Evolutionary conservation across 2,329 filamentous ascomycete species (phyloP).

Genomic region (Cladosporium cucumerinum): DNA sequence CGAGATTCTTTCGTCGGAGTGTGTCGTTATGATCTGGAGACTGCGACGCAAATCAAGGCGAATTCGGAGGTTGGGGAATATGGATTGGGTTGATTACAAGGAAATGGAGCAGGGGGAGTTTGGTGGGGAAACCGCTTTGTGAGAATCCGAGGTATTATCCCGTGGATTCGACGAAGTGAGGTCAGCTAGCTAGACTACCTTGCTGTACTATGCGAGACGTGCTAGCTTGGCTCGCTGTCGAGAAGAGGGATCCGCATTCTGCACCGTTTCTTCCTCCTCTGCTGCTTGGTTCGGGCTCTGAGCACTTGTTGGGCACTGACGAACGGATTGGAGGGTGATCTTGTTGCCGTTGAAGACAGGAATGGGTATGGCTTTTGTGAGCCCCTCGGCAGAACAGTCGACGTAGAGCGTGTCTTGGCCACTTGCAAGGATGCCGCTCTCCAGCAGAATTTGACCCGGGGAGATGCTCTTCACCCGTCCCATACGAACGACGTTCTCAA

Average conservation of each 20-base stretch:
- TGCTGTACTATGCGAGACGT: neutral
- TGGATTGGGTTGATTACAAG: neutral
- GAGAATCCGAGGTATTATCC: neutral
- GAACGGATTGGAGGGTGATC: constrained; percentile 22
- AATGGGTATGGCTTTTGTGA: constrained; percentile 13
- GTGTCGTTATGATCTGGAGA: neutral
- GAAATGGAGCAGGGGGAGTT: neutral
- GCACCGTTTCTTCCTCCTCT: neutral
- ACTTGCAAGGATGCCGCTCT: constrained; percentile 13
- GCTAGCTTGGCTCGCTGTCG: neutral
- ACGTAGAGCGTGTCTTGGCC: constrained; percentile 20
- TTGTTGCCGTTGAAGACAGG: constrained; percentile 18
- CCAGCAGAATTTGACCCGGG: constrained; percentile 14
- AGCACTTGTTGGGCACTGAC: constrained; percentile 25
- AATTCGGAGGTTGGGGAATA: neutral
- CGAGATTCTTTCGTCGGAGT: neutral
- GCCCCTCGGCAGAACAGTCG: constrained; percentile 21
- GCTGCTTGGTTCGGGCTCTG: constrained; percentile 14
- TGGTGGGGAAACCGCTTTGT: neutral
- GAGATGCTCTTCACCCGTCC: constrained; percentile 18
- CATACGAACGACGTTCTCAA: constrained; percentile 18
- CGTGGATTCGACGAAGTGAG: neutral
- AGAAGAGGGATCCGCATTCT: neutral
- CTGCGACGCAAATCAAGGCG: neutral
- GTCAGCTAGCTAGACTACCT: neutral